Evolutionary conservation across 1,284 basidiomycete species (phyloP).

Genomic region (Pterulicium gracile): DNA sequence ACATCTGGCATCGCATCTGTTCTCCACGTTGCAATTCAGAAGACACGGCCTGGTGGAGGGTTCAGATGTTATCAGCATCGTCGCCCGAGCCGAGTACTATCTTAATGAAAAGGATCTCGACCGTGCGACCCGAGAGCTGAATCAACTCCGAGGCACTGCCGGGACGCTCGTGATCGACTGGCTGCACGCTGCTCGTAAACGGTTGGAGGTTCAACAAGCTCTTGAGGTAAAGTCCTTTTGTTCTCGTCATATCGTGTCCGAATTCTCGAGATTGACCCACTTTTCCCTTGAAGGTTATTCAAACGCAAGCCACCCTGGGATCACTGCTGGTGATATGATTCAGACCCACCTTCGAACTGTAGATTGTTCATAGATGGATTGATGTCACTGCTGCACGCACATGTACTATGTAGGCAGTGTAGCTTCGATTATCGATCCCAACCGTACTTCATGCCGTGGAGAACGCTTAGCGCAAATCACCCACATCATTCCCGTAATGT

Average conservation of each 20-base stretch:
- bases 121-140: conserved; percentile 83
- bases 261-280: conserved; percentile 6
- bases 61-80: conserved; percentile 75
- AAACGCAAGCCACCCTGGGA: conserved; percentile 65
- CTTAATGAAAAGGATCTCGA: conserved; percentile 92
- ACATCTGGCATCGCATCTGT: conserved; percentile 71
- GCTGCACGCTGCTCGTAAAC: conserved; percentile 81
- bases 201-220: conserved; percentile 90
- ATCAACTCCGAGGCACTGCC: conserved; percentile 82
- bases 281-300: conserved; percentile 55
- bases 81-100: conserved; percentile 86
- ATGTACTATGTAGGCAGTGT: no score
- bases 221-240: conserved; percentile 56
- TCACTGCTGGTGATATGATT: conserved; percentile 34
- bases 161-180: conserved; percentile 82
- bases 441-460: no score
- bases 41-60: conserved; percentile 69
- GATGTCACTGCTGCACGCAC: no score
- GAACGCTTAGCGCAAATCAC: no score
- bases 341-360: no score
- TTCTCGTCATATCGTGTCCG: conserved; percentile 2
- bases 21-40: conserved; percentile 75
- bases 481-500: no score
- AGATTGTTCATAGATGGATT: no score
- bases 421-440: no score